Conservation (phyloP, 2,329 filamentous ascomycete species). For the Aspergillus sclerotialis region DNA sequence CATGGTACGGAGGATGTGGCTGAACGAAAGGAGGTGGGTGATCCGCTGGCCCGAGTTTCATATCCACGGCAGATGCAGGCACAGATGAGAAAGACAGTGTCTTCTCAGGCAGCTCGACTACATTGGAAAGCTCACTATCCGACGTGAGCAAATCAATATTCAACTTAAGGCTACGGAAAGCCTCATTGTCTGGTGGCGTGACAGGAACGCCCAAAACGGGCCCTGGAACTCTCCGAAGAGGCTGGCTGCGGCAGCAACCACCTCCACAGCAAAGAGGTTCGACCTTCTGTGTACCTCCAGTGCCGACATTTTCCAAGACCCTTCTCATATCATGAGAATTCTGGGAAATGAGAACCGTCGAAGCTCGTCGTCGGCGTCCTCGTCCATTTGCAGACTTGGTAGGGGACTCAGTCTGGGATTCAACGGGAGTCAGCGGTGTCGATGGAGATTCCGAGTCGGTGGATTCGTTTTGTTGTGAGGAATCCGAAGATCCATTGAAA, state of each 20-base stretch:
- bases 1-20: constrained; percentile 86
- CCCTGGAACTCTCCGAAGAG: constrained; percentile 40
- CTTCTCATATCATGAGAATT: constrained; percentile 53
- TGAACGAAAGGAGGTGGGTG: constrained; percentile 87
- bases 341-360: constrained; percentile 48
- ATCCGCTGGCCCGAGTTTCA: constrained; percentile 32
- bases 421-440: constrained; percentile 35
- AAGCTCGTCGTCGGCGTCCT: constrained; percentile 35
- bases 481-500: constrained; percentile 20
- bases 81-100: constrained; percentile 58
- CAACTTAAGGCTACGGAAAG: constrained; percentile 71
- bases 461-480: constrained; percentile 27
- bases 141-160: constrained; percentile 67
- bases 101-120: constrained; percentile 66
- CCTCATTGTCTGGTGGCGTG: constrained; percentile 67
- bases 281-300: constrained; percentile 52
- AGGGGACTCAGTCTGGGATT: constrained; percentile 9
- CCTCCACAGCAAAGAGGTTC: constrained; percentile 59
- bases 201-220: constrained; percentile 42
- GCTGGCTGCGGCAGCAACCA: constrained; percentile 56
- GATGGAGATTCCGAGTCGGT: constrained; percentile 30
- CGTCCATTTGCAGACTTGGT: constrained; percentile 11
- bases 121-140: constrained; percentile 61
- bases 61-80: constrained; percentile 25
- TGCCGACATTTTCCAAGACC: constrained; percentile 48